Conservation (phyloP, 805 yeast species). For the Myxozyma udenii region DNA sequence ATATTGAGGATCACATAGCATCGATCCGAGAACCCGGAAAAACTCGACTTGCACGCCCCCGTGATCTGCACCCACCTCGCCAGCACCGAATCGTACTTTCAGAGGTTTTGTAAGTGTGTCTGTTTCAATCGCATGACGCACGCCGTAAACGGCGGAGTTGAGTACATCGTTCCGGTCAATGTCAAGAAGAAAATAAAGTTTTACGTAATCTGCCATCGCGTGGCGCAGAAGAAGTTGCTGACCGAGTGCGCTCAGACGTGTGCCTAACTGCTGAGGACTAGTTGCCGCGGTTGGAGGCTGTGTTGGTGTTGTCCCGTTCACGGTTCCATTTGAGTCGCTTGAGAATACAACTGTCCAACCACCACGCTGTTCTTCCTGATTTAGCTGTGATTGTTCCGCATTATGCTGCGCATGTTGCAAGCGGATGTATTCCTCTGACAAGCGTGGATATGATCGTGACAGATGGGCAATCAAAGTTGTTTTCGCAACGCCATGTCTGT, state of each 20-base stretch:
- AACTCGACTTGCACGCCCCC: slow-evolving; percentile 38
- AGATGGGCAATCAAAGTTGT: slow-evolving; percentile 10
- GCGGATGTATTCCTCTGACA: slow-evolving; percentile 8
- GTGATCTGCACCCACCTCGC: slow-evolving; percentile 36
- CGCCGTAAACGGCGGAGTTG: slow-evolving; percentile 20
- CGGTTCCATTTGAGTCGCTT: slow-evolving; percentile 1
- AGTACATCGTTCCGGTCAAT: slow-evolving; percentile 29
- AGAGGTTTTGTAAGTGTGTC: slow-evolving; percentile 31
- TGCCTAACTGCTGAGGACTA: background rate
- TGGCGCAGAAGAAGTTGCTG: slow-evolving; percentile 9
- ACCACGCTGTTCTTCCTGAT: background rate
- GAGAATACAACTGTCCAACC: slow-evolving; percentile 6
- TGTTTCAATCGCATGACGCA: slow-evolving; percentile 18
- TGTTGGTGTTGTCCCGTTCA: background rate
- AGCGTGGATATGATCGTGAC: slow-evolving; percentile 9
- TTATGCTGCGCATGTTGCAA: slow-evolving; percentile 3
- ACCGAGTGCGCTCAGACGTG: slow-evolving; percentile 2
- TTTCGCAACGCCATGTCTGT: slow-evolving; percentile 4
- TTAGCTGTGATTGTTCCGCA: background rate
- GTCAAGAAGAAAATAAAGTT: slow-evolving; percentile 25
- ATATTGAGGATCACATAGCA: slow-evolving; percentile 23
- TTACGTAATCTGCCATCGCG: slow-evolving; percentile 12
- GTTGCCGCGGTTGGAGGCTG: background rate
- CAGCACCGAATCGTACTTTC: slow-evolving; percentile 30
- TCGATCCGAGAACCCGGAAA: slow-evolving; percentile 31